Evolutionary conservation across 1,284 basidiomycete species (phyloP).

Genomic region (Rhodotorula mucilaginosa): DNA sequence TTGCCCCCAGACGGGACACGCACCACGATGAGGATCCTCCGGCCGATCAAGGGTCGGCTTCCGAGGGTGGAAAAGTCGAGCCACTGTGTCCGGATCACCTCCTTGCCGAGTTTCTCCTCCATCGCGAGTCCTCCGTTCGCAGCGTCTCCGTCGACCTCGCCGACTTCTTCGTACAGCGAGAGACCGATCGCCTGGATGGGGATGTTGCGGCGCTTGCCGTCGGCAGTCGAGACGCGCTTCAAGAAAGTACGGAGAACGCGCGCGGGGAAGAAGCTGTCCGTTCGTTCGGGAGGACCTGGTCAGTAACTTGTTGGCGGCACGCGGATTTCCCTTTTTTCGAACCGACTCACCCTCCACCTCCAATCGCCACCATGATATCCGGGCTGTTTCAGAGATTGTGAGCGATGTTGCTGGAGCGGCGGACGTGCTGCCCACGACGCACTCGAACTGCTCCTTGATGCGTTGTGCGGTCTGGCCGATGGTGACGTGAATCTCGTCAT

Average conservation of each 20-base stretch:
- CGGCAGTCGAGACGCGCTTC: constrained; percentile 59
- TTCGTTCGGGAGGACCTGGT: constrained; percentile 45
- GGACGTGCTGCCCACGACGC: neutral
- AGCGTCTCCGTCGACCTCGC: constrained; percentile 20
- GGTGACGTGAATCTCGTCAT: constrained; percentile 58
- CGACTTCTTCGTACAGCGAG: constrained; percentile 71
- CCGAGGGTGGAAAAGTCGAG: constrained; percentile 62
- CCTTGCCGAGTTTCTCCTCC: constrained; percentile 69
- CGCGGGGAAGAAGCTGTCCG: constrained; percentile 84
- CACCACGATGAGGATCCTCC: constrained; percentile 77
- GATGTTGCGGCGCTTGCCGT: constrained; percentile 65
- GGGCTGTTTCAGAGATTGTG: constrained; percentile 55
- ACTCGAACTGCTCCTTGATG: constrained; percentile 61
- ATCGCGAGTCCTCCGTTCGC: constrained; percentile 13
- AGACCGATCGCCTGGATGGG: constrained; percentile 88
- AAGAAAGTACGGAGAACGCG: constrained; percentile 88
- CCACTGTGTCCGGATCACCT: constrained; percentile 91
- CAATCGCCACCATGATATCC: constrained; percentile 51
- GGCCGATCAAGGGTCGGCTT: constrained; percentile 64
- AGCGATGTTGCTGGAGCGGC: neutral
- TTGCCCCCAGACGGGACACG: constrained; percentile 46
- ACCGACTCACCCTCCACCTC: constrained; percentile 32
- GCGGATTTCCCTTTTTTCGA: neutral
- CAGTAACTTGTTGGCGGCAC: neutral
- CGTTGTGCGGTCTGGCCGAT: constrained; percentile 62